These are phyloP conservation scores for Pyricularia sp. DNA, from an alignment of 2,329 filamentous ascomycete species.

Conservation along the genomic window DNA sequence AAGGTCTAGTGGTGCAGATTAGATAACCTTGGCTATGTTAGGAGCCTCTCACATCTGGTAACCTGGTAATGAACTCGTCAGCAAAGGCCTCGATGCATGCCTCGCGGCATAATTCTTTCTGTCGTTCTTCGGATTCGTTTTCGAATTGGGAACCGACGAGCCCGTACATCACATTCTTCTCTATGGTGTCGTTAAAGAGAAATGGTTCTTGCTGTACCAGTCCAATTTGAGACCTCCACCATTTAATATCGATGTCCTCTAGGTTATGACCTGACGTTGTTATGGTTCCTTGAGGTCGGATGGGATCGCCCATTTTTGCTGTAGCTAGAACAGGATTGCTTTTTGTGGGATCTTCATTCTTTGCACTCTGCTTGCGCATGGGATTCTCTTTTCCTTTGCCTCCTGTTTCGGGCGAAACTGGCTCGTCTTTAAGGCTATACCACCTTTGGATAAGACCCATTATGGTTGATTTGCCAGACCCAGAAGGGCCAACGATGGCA, in stretches of 20 bases:
- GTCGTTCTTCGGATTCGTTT: constrained; percentile 23
- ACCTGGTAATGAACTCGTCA: constrained; percentile 43
- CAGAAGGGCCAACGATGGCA: constrained; percentile 65
- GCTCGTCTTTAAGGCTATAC: constrained; percentile 28
- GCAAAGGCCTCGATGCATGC: constrained; percentile 49
- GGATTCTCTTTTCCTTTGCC: too few relatives aligned
- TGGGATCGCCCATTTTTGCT: constrained; percentile 28
- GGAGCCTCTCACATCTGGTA: constrained; percentile 9
- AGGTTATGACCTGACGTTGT: constrained; percentile 56
- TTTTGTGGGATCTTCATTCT: constrained; percentile 18
- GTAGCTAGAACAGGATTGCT: not conserved
- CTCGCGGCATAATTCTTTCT: constrained; percentile 35
- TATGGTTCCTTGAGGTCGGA: constrained; percentile 43
- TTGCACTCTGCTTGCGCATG: constrained; percentile 33
- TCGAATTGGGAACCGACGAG: constrained; percentile 22
- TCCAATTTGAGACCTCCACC: constrained; percentile 41
- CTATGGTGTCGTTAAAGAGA: constrained; percentile 31
- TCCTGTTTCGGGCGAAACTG: constrained; percentile 37
- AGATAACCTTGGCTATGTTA: not conserved
- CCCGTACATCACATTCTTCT: constrained; percentile 41
- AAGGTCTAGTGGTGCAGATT: not conserved
- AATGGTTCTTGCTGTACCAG: constrained; percentile 23
- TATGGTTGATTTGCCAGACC: constrained; percentile 66
- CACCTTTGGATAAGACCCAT: constrained; percentile 63
- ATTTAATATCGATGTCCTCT: constrained; percentile 63